These are phyloP conservation scores for Russula sp. DNA, from an alignment of 768 basidiomycete species.

Conservation along the genomic window DNA sequence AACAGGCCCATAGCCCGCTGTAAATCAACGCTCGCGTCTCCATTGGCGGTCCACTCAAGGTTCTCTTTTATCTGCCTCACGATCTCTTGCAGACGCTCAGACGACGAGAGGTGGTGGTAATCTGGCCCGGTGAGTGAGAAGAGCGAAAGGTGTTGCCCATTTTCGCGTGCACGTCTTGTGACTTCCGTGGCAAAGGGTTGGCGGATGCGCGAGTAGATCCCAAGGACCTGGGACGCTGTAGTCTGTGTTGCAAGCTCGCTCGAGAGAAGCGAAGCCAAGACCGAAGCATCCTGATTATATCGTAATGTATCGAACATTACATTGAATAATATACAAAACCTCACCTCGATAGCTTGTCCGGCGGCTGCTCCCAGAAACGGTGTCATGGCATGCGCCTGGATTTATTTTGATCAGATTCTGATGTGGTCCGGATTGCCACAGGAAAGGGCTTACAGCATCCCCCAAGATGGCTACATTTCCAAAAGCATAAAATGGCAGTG, in stretches of 20 bases:
- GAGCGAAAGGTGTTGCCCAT: conserved; percentile 35
- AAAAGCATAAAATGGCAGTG: conserved; percentile 50
- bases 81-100: background rate
- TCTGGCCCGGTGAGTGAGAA: conserved; percentile 5
- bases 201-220: conserved; percentile 38
- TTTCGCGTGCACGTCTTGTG: conserved; percentile 33
- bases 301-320: background rate
- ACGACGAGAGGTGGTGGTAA: background rate
- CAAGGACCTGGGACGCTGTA: conserved; percentile 32
- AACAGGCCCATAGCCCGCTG: conserved; percentile 10
- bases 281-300: conserved; percentile 38
- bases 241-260: conserved; percentile 37
- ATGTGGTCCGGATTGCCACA: background rate
- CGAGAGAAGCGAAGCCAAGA: conserved; percentile 43
- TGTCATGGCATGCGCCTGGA: conserved; percentile 41
- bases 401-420: background rate
- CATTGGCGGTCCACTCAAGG: conserved; percentile 23
- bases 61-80: conserved; percentile 12
- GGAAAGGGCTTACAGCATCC: conserved; percentile 37
- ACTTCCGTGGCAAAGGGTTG: conserved; percentile 35
- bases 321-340: conserved; percentile 11
- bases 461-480: conserved; percentile 51
- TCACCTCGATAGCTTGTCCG: conserved; percentile 45
- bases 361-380: conserved; percentile 47
- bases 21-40: conserved; percentile 4